Conservation (phyloP, 805 yeast species). For the Saccharomycopsis sp. region DNA sequence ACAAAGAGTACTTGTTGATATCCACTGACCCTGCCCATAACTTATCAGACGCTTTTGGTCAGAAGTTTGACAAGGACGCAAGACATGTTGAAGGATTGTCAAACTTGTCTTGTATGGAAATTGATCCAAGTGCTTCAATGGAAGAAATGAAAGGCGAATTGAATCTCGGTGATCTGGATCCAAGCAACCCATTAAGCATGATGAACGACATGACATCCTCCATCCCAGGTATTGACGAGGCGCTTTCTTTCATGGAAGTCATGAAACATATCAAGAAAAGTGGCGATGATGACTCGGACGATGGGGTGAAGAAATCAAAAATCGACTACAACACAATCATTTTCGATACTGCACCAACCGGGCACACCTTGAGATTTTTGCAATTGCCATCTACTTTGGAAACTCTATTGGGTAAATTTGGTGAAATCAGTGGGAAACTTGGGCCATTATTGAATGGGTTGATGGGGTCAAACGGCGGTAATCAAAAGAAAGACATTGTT, state of each 20-base stretch:
- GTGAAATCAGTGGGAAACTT: slow-evolving; percentile 73
- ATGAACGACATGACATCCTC: slow-evolving; percentile 64
- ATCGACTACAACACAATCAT: slow-evolving; percentile 76
- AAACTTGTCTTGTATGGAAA: slow-evolving; percentile 95
- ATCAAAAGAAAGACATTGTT: slow-evolving; percentile 57
- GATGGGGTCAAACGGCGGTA: slow-evolving; percentile 48
- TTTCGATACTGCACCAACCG: slow-evolving; percentile 99
- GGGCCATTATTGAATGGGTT: slow-evolving; percentile 83
- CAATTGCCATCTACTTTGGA: slow-evolving; percentile 91
- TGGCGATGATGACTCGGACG: slow-evolving; percentile 26
- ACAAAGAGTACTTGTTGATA: slow-evolving; percentile 74
- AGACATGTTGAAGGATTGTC: slow-evolving; percentile 81
- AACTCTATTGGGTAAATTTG: slow-evolving; percentile 76
- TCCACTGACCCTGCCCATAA: slow-evolving; percentile 99
- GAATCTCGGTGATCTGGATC: slow-evolving; percentile 39
- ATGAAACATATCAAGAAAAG: slow-evolving; percentile 81
- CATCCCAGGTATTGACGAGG: slow-evolving; percentile 98
- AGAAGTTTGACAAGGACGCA: slow-evolving; percentile 95
- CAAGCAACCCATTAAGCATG: slow-evolving; percentile 29
- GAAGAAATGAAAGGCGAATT: slow-evolving; percentile 64
- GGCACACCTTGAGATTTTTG: slow-evolving; percentile 91
- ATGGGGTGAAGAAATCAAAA: slow-evolving; percentile 26
- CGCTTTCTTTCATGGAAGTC: slow-evolving; percentile 95
- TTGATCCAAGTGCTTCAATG: slow-evolving; percentile 90
- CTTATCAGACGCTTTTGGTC: slow-evolving; percentile 95